Base-by-base conservation (phyloP, 2,329 filamentous ascomycete species). In the Ustulina deusta region DNA sequence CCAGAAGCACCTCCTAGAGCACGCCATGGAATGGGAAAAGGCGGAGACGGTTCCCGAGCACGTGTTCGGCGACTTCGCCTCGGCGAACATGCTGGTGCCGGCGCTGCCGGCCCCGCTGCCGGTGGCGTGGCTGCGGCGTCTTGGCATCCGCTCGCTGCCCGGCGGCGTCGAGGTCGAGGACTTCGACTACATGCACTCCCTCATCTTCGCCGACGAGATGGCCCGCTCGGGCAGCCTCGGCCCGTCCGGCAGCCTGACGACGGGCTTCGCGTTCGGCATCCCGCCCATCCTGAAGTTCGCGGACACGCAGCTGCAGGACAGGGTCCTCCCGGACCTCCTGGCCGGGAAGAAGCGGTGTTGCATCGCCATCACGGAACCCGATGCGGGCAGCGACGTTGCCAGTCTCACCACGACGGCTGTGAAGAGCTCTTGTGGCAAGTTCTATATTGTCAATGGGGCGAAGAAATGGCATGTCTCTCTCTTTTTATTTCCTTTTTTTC, bases 321-420 rank as follows among this genome's bases (percentile, higher is more conserved):
- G 84, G 10, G 89, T 91, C 71, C 81, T 94, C 7, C 91, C 91
- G 0, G 90, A 91, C 58, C 82, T 93, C 0, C 81, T 94, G 13
- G 86, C 84, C 0, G 90, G 90, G 6, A 85, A 84, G 75, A 92
- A 89, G 79, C 83, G 91, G 48, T 84, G 84, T 15, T 94, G 91
- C 74, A 93, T 94, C 71, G 92, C 91, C 10, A 93, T 94, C 73
- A 94, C 92, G 0, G 92, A 94, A 76, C 92, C 92, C 0, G 88
- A 88, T 60, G 91, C 91, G 0, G 91, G 92, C 0, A 89, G 86
- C 60, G 91, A 94, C 75, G 92, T 94, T 1, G 90, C 90, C 6
- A 91, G 90, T 73, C 91, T 93, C 71, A 84, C 85, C 3, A 93
- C 91, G 0, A 91, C 88, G 0, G 91, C 91, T 1, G 81, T 78